Base-by-base conservation (phyloP, 129 eudicot genomes). In the Deinandra increscens region DNA sequence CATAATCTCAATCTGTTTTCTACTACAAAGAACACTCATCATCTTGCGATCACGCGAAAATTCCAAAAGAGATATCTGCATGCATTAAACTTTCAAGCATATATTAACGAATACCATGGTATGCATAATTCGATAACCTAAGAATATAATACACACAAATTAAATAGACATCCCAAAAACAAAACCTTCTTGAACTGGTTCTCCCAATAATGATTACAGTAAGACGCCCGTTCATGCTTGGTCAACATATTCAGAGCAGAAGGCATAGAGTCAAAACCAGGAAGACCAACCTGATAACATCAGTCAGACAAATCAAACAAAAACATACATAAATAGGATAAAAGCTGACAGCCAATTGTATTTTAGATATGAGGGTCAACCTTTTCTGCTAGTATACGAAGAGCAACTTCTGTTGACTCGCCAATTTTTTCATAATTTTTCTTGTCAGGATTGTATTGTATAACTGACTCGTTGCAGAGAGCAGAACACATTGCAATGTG, bases 401-500 rank as follows among this genome's bases (percentile, higher is more conserved):
- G 99, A 26, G 99, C 99, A 11, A 94, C 99, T 90, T 94, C 99
- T 34, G 99, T 94, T 53, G 99, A 90, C 68, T 94, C 99, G 36
- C 99, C 99, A 75, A 94, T 94, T 82, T 94, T 94, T 69, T 87
- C 99, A 72, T 94, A 94, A 42, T 55, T 81, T 72, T 82, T 86
- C 77, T 94, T 94, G 75, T 94, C 99, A 49, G 99, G 89, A 75
- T 94, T 94, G 83, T 90, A 94, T 60, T 94, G 99, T 66, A 94
- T 68, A 66, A 79, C 62, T 34, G 99, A 94, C 87, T 90, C 99
- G 60, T 94, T 94, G 83, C 99, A 94, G 55, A 94, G 88, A 59
- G 99, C 96, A 65, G 99, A 94, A 82, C 97, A 94, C 97, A 94
- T 94, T 66, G 99, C 99, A 69, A 86, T 90, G 78, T 94, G 99